Evolutionary conservation across 768 basidiomycete genomes (phyloP).

Genomic region (Chalciporus sphaerocephalus): DNA sequence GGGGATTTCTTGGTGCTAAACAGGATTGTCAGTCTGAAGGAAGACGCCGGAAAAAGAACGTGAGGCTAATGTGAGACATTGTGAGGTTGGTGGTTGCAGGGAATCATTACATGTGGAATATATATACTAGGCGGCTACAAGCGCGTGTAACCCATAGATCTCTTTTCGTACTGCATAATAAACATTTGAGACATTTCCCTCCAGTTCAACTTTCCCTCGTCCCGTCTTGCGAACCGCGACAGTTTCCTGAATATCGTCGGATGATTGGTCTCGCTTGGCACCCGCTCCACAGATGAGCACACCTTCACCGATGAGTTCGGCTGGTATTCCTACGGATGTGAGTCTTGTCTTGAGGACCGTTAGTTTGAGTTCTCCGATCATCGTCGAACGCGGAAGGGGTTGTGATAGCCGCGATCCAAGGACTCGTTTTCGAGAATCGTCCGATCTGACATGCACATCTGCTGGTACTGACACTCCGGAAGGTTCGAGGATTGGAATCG

Average conservation of each 20-base stretch:
- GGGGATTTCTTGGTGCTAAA: conserved; percentile 86
- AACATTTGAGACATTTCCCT: conserved; percentile 82
- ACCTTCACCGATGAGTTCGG: conserved; percentile 97
- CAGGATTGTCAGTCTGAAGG: conserved; percentile 90
- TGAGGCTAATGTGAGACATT: conserved; percentile 7
- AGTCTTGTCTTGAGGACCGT: conserved; percentile 84
- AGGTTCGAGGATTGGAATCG: conserved; percentile 84
- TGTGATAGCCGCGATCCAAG: conserved; percentile 65
- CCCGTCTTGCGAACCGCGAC: conserved; percentile 89
- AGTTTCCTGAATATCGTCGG: conserved; percentile 53
- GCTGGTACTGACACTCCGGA: conserved; percentile 33
- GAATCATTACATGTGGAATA: conserved; percentile 9
- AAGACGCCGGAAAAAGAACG: conserved; percentile 74
- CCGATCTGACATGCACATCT: conserved; percentile 19
- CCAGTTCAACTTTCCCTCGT: conserved; percentile 81
- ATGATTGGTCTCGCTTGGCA: conserved; percentile 39
- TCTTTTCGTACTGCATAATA: conserved; percentile 88
- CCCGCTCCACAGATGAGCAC: conserved; percentile 81
- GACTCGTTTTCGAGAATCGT: conserved; percentile 35
- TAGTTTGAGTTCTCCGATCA: conserved; percentile 96
- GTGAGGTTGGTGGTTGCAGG: background rate
- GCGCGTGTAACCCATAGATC: conserved; percentile 87
- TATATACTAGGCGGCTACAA: conserved; percentile 59
- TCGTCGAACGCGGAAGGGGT: conserved; percentile 80
- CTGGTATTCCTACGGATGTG: conserved; percentile 69